These are phyloP conservation scores for Vaccinium corymbosum DNA, from an alignment of 148 eudicot genomes.

Conservation along the genomic window DNA sequence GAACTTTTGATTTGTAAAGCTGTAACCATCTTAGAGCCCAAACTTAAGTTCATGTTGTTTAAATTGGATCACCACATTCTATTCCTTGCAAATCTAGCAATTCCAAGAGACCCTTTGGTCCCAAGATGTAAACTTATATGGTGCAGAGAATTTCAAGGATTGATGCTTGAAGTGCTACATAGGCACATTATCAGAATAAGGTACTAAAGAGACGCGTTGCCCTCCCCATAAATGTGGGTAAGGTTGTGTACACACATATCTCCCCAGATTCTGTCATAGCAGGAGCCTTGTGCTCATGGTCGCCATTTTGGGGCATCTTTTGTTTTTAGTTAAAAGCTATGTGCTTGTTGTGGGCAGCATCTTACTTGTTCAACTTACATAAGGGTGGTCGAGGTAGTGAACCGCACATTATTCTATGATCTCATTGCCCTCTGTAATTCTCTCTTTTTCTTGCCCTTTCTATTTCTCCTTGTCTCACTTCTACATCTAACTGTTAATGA, in stretches of 20 bases:
- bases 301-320: not conserved
- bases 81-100: not conserved
- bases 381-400: not conserved
- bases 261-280: not conserved
- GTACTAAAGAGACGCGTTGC: not conserved
- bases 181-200: not conserved
- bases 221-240: not conserved
- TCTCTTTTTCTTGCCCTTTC: not conserved
- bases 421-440: not conserved
- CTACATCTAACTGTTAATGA: not conserved
- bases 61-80: not conserved
- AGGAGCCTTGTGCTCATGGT: not conserved
- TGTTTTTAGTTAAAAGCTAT: not conserved
- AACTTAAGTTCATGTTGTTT: not conserved
- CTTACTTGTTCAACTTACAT: not conserved
- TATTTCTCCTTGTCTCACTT: not conserved
- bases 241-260: not conserved
- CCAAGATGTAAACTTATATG: not conserved
- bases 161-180: not conserved
- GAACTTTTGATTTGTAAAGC: not conserved
- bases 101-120: not conserved
- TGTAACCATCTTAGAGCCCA: not conserved
- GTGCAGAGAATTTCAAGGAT: not conserved
- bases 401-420: not conserved
- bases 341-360: not conserved